Conservation (phyloP, 805 yeast genomes). For the Ogataea nonfermentans region DNA sequence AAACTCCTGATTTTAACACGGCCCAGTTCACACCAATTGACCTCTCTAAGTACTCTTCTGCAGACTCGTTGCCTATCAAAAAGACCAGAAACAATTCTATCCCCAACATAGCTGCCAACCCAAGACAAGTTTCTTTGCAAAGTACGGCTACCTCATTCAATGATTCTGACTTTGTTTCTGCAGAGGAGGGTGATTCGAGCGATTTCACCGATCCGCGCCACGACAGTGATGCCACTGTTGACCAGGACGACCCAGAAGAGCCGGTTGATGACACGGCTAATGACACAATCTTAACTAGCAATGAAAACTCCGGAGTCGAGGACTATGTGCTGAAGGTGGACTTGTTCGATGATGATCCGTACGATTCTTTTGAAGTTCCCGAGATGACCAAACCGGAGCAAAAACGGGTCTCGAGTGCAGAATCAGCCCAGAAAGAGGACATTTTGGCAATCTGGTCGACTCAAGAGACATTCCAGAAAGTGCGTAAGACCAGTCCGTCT, state of each 20-base stretch:
- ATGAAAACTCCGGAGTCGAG: constrained; percentile 13
- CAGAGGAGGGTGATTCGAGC: constrained; percentile 28
- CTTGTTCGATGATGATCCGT: constrained; percentile 41
- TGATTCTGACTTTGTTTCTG: constrained; percentile 35
- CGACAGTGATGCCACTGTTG: constrained; percentile 16
- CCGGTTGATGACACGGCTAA: constrained; percentile 12
- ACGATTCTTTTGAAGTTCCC: constrained; percentile 37
- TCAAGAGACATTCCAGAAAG: constrained; percentile 28
- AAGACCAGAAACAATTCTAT: constrained; percentile 8
- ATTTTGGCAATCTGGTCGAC: constrained; percentile 35
- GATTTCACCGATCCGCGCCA: constrained; percentile 1
- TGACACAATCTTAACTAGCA: constrained; percentile 11
- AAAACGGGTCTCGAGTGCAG: constrained; percentile 24
- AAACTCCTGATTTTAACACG: not conserved
- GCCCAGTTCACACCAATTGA: constrained; percentile 15
- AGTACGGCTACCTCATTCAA: constrained; percentile 27
- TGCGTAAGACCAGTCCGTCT: constrained; percentile 16
- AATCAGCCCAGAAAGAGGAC: constrained; percentile 29
- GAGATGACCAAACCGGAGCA: constrained; percentile 7
- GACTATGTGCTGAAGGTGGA: constrained; percentile 34
- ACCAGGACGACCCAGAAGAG: constrained; percentile 8
- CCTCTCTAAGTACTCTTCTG: constrained; percentile 22
- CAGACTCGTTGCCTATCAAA: constrained; percentile 17
- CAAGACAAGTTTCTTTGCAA: constrained; percentile 26
- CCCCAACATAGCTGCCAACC: constrained; percentile 1